Evolutionary conservation across 2,329 filamentous ascomycete species (phyloP), one percentile per base, ranked within the genome.

Genomic region (Monilinia fructicola): DNA sequence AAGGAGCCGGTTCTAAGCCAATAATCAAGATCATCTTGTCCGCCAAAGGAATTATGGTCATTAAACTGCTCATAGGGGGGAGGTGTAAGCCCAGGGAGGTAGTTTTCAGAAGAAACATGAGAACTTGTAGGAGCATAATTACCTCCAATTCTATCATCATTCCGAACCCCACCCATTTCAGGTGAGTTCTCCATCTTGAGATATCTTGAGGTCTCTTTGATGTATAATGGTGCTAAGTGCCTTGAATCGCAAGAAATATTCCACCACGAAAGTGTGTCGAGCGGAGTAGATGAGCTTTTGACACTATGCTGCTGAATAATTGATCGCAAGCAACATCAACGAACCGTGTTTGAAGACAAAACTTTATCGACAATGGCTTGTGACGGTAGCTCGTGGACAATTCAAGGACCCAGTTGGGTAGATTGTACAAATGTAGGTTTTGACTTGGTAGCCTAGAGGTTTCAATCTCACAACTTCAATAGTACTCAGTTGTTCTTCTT

Each of bases 71-170:
- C 64, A 65, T 42, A 65, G 64, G 64, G 54, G 35, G 54, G 55
- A 61, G 46, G 64, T 65, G 64, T 65, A 65, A 65, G 64, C 53
- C 64, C 64, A 61, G 56, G 38, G 64, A 65, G 64, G 53, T 64
- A 26, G 54, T 40, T 28, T 58, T 58, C 11, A 56, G 48, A 48
- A 48, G 62, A 28, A 48, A 55, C 50, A 59, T 46, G 38, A 52
- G 54, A 61, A 53, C 52, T 61, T 44, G 48, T 55, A 65, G 64
- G 64, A 65, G 64, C 64, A 65, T 65, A 65, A 61, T 65, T 65
- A 65, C 64, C 64, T 65, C 64, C 64, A 40, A 65, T 52, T 52
- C 31, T 61, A 54, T 48, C n/a, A 53, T 31, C 26, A 21, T 60
- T 42, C 35, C 18, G 64, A 42, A 35, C 54, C 23, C 53, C 55